Evolutionary conservation across 2,329 filamentous ascomycete species (phyloP).

Genomic region (Ambrosiella cleistominuta): DNA sequence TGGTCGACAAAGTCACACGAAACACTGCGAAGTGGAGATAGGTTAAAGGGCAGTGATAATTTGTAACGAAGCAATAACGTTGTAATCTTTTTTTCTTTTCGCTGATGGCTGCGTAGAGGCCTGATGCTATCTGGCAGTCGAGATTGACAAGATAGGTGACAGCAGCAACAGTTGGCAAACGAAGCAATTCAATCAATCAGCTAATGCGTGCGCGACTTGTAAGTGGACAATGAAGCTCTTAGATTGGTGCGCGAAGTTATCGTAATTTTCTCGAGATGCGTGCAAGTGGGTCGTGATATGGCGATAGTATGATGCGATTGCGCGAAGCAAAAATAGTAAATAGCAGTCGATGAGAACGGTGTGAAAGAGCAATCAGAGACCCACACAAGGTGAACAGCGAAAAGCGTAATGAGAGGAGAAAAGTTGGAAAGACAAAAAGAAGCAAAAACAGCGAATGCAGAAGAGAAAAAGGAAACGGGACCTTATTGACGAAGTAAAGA

Average conservation of each 20-base stretch:
- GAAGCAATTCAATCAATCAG: not conserved
- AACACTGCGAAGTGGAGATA: not conserved
- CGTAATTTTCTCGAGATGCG: not conserved
- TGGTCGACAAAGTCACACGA: not conserved
- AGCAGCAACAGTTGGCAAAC: slow-evolving; percentile 13
- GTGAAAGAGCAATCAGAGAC: slow-evolving; percentile 19
- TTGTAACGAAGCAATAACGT: slow-evolving; percentile 18
- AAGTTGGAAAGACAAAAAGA: slow-evolving; percentile 13
- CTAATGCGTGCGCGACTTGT: slow-evolving; percentile 1
- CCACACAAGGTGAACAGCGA: slow-evolving; percentile 14
- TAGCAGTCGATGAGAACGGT: slow-evolving; percentile 16
- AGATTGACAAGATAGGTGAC: slow-evolving; percentile 17
- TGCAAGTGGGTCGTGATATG: not conserved
- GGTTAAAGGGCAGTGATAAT: not conserved
- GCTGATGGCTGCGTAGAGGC: slow-evolving; percentile 14
- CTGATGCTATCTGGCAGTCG: not conserved
- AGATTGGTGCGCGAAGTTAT: not conserved
- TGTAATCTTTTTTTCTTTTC: slow-evolving; percentile 6
- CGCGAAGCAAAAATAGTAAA: not conserved
- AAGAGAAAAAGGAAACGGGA: slow-evolving; percentile 11
- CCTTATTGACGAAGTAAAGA: slow-evolving; percentile 14
- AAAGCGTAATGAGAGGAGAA: slow-evolving; percentile 15
- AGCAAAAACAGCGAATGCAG: slow-evolving; percentile 11
- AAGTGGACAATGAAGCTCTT: slow-evolving; percentile 1
- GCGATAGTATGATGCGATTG: not conserved